These are phyloP conservation scores for Mollisia scopiformis DNA, from an alignment of 2,329 filamentous ascomycete species.

Conservation along the genomic window DNA sequence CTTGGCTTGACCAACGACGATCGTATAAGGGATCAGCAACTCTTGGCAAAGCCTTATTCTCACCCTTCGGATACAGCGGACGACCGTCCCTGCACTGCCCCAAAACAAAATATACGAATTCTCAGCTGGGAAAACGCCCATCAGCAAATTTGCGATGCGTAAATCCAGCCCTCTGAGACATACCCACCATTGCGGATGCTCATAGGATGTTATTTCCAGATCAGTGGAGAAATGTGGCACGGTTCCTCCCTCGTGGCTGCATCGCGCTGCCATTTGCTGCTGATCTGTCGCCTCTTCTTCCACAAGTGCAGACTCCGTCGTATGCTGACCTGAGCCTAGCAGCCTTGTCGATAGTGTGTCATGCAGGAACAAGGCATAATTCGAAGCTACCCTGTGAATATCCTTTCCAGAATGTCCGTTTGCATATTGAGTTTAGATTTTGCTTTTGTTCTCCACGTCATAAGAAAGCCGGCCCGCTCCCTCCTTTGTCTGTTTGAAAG, in stretches of 20 bases:
- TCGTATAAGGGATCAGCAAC: neutral
- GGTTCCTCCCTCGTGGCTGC: neutral
- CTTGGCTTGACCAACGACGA: neutral
- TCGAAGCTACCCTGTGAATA: neutral
- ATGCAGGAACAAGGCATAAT: neutral
- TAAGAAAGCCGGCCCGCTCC: neutral
- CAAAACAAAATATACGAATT: neutral
- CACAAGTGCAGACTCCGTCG: too few species aligned
- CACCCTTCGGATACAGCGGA: neutral
- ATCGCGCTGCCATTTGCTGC: neutral
- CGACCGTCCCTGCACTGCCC: neutral
- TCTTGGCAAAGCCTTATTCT: neutral
- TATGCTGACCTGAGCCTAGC: neutral
- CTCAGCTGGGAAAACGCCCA: neutral
- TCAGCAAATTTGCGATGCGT: neutral
- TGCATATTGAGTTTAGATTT: neutral
- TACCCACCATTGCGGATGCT: neutral
- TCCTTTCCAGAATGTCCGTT: neutral
- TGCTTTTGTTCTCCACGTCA: neutral
- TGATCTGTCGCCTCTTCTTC: neutral
- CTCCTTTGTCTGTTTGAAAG: neutral
- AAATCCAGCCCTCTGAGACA: neutral
- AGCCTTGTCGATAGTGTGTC: neutral
- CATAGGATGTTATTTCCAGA: conserved; percentile 3
- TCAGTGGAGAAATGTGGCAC: neutral